Conservation (phyloP, 306 rosid genomes). For the Malus sieversii region DNA sequence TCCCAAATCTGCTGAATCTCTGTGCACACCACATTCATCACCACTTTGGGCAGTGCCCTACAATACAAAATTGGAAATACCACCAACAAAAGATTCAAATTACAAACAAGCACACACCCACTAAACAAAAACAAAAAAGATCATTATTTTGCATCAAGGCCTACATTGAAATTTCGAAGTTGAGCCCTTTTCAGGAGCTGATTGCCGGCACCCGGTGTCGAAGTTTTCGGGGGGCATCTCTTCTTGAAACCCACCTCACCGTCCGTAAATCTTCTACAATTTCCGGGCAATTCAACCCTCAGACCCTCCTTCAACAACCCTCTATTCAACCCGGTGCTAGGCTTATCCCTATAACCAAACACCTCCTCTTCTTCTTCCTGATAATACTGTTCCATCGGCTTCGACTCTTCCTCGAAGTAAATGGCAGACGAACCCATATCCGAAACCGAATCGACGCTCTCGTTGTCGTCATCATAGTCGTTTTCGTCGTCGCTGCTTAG, state of each 20-base stretch:
- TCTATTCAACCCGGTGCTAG: conserved; percentile 33
- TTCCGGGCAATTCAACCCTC: conserved; percentile 51
- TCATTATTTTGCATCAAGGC: background rate
- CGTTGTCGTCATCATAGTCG: conserved; percentile 33
- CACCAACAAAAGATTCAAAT: background rate
- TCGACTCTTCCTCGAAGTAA: conserved; percentile 52
- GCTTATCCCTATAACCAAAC: conserved; percentile 20
- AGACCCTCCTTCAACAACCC: conserved; percentile 52
- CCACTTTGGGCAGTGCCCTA: conserved; percentile 25
- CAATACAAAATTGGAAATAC: background rate
- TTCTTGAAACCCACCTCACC: conserved; percentile 47
- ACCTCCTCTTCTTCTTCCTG: conserved; percentile 44
- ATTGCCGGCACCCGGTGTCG: conserved; percentile 42
- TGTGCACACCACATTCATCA: conserved; percentile 28
- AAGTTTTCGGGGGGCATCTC: conserved; percentile 32
- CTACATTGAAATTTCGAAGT: conserved; percentile 31
- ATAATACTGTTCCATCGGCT: conserved; percentile 29
- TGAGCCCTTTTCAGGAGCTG: conserved; percentile 43
- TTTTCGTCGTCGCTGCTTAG: conserved; percentile 11
- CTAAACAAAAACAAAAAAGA: background rate
- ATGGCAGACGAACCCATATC: conserved; percentile 22
- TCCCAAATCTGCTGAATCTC: conserved; percentile 55
- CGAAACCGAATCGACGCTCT: conserved; percentile 45
- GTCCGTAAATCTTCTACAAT: conserved; percentile 59
- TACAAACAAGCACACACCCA: background rate